Conservation (phyloP, 2,329 filamentous ascomycete genomes). For the Neonectria hederae region DNA sequence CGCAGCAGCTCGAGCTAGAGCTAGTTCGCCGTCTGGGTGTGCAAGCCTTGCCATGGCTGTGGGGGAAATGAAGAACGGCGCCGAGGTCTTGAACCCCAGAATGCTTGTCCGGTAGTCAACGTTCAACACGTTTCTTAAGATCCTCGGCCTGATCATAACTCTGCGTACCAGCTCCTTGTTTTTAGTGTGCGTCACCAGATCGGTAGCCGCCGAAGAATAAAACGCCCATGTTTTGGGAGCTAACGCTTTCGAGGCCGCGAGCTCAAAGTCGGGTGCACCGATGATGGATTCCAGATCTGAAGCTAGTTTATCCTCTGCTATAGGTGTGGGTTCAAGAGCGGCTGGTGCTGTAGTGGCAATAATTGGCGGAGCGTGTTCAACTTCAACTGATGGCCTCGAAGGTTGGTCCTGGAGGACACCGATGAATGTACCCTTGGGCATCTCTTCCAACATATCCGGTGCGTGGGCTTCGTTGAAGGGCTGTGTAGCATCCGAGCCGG, state of each 20-base stretch:
- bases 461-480: conserved; percentile 62
- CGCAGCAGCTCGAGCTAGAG: conserved; percentile 58
- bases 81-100: conserved; percentile 26
- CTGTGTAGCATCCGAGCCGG: conserved; percentile 63
- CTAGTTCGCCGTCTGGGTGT: conserved; percentile 55
- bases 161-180: conserved; percentile 59
- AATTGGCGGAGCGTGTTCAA: background rate
- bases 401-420: conserved; percentile 55
- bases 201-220: conserved; percentile 63
- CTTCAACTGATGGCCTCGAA: background rate
- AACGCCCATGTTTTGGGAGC: conserved; percentile 63
- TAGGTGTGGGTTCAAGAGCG: background rate
- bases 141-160: conserved; percentile 62
- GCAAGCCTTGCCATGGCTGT: conserved; percentile 35
- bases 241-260: conserved; percentile 55
- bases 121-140: conserved; percentile 57
- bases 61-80: conserved; percentile 36
- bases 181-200: conserved; percentile 59
- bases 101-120: conserved; percentile 44
- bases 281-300: conserved; percentile 57
- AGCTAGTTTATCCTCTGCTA: conserved; percentile 8
- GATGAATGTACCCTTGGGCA: conserved; percentile 57
- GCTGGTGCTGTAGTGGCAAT: background rate
- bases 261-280: conserved; percentile 61
- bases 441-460: conserved; percentile 50